Base-by-base conservation (phyloP, 2,329 filamentous ascomycete species). In the Amauroascus niger region DNA sequence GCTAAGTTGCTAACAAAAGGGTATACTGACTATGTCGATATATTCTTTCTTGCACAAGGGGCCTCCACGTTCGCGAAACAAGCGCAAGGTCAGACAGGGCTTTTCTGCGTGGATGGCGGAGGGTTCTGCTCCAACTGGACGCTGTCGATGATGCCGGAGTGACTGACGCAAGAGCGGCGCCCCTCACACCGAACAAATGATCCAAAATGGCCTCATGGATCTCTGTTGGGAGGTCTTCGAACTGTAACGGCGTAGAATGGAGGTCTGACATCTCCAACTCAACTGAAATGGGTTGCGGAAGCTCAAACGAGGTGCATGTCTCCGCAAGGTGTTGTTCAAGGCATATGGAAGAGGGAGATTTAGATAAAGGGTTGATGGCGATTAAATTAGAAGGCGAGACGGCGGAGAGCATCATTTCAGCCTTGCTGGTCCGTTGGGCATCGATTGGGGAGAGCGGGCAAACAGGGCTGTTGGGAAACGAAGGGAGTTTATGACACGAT, bases 201-300 rank as follows among this genome's bases (percentile, higher is more conserved):
- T 88, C 84, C 13, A 88, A 71, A 52, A 88, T 83, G 53, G 79
- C 79, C 61, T 87, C 83, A 63, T 87, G 83, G 11, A 88, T 84
- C 65, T 88, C 84, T 53, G 79, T 76, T 1, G 85, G 84, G 1
- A 87, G 71, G 57, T 79, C 60, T 41, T 65, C 58, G 39, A 71
- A 66, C n/a, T 57, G 56, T 22, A 49, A 30, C 1, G 51, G 43
- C 22, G 44, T 8, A 20, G 20, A 4, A 11, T 48, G 32, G 6
- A 35, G 7, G 16, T 53, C 51, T 14, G 43, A 48, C 51, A 53
- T 53, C 20, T 53, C 51, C 37, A 53, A 22, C 26, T 53, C 51
- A 11, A 53, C 44, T 33, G 51, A 53, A 28, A 26, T 24, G 4
- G 51, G 32, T 24, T 49, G 43, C 16, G 44, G 43, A 22, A 43